These are phyloP conservation scores for Ophiostoma sp. DNA, from an alignment of 2,329 filamentous ascomycete species.

Conservation along the genomic window DNA sequence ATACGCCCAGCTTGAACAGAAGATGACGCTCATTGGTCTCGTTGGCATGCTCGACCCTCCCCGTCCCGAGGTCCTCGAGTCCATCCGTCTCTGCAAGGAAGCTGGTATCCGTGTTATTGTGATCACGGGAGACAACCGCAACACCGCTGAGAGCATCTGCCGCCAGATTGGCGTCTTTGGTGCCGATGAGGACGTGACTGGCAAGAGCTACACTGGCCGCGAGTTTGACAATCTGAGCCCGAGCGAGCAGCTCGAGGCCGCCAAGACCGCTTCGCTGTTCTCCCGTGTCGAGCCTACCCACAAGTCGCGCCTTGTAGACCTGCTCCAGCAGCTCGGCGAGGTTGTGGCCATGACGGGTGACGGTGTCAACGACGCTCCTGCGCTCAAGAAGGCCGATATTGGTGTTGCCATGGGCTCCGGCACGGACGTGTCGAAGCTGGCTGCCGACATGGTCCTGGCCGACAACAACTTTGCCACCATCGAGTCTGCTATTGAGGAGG, in stretches of 20 bases:
- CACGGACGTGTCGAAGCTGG: conserved; percentile 94
- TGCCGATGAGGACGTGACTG: conserved; percentile 68
- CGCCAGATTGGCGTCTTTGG: conserved; percentile 95
- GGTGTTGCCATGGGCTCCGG: conserved; percentile 98
- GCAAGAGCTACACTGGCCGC: conserved; percentile 93
- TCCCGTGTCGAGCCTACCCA: conserved; percentile 93
- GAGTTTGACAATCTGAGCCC: conserved; percentile 87
- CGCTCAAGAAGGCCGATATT: conserved; percentile 97
- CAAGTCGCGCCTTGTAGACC: conserved; percentile 96
- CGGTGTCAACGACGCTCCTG: conserved; percentile 96
- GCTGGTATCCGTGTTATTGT: conserved; percentile 97
- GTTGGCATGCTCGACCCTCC: conserved; percentile 97
- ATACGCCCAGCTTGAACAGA: conserved; percentile 85
- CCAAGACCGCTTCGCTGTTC: conserved; percentile 84
- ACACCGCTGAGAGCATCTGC: conserved; percentile 97
- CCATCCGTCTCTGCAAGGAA: conserved; percentile 84
- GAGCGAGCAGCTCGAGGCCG: conserved; percentile 77
- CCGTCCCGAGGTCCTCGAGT: conserved; percentile 82
- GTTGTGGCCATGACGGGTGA: conserved; percentile 99
- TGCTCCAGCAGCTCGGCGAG: conserved; percentile 87
- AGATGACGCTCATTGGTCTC: conserved; percentile 90
- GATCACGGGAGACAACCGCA: conserved; percentile 96
- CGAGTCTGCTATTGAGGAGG: conserved; percentile 92
- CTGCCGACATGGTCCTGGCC: conserved; percentile 96
- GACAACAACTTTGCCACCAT: conserved; percentile 99